A percentile compares a stretch with the other conserved stretches of the same genome.
These are phyloP conservation scores for Ceratobasidium sp. DNA, from an alignment of 1,284 basidiomycete genomes.

Conservation along the genomic window DNA sequence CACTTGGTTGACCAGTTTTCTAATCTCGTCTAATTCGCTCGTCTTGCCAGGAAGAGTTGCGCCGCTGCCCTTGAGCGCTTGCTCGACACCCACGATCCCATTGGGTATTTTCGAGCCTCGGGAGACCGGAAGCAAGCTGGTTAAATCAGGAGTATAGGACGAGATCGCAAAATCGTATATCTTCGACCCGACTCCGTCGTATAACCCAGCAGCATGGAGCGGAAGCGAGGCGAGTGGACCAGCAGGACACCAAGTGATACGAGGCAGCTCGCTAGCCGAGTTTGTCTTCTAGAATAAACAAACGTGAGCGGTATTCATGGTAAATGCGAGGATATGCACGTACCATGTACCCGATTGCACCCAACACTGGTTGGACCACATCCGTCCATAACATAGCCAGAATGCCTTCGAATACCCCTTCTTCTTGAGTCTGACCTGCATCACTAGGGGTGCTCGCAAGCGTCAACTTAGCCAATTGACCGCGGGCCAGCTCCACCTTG, in stretches of 20 bases:
- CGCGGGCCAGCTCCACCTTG: neutral
- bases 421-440: neutral
- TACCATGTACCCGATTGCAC: neutral
- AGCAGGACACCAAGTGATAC: slow-evolving; percentile 22
- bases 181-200: neutral
- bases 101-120: neutral
- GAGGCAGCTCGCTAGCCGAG: neutral
- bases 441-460: neutral
- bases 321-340: neutral
- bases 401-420: neutral
- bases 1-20: neutral
- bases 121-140: neutral
- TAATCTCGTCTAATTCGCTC: neutral
- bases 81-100: neutral
- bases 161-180: slow-evolving; percentile 13
- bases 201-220: slow-evolving; percentile 16
- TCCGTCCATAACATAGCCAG: neutral
- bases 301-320: neutral
- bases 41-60: neutral
- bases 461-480: neutral
- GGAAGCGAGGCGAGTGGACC: slow-evolving; percentile 20
- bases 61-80: neutral
- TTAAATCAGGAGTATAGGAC: slow-evolving; percentile 15
- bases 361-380: slow-evolving; percentile 3
- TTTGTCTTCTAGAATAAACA: neutral